Conservation (phyloP, 1,284 basidiomycete species). For the Amylostereum chailletii region DNA sequence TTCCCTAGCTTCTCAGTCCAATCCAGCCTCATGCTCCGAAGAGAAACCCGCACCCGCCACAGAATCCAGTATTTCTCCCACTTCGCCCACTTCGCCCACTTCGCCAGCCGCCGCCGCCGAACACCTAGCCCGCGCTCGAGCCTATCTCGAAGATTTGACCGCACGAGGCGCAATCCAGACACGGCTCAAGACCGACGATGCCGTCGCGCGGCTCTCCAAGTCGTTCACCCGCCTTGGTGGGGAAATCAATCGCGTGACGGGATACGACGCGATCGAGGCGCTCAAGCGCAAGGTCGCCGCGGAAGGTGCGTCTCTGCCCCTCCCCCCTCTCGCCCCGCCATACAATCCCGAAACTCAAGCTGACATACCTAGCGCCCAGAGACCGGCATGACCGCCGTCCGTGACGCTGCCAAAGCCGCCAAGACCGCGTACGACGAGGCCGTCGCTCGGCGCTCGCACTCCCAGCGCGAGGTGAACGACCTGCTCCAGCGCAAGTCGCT, state of each 20-base stretch:
- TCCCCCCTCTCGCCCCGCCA: neutral
- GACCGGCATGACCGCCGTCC: conserved; percentile 48
- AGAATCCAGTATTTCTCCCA: too few relatives aligned
- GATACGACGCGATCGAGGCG: conserved; percentile 83
- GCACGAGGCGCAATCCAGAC: conserved; percentile 37
- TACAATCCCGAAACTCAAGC: neutral
- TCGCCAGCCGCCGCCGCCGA: too few relatives aligned
- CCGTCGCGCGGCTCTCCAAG: conserved; percentile 44
- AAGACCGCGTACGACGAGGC: conserved; percentile 72
- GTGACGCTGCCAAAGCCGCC: conserved; percentile 53
- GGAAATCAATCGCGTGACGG: conserved; percentile 79
- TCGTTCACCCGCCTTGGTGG: conserved; percentile 67
- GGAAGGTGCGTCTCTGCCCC: conserved; percentile 52
- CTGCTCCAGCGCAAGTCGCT: conserved; percentile 82
- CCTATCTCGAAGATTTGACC: conserved; percentile 39
- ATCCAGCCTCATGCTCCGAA: too few relatives aligned
- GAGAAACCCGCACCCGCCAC: too few relatives aligned
- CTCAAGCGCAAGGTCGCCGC: conserved; percentile 73
- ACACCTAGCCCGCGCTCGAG: conserved; percentile 7
- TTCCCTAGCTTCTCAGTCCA: too few relatives aligned
- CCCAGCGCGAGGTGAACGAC: conserved; percentile 86
- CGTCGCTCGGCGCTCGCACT: conserved; percentile 65
- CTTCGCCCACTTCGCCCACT: too few relatives aligned
- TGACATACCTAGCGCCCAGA: conserved; percentile 30
- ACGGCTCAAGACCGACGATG: conserved; percentile 45